Base-by-base conservation (phyloP, 441 rosid genomes). In the Brassica hybrid region DNA sequence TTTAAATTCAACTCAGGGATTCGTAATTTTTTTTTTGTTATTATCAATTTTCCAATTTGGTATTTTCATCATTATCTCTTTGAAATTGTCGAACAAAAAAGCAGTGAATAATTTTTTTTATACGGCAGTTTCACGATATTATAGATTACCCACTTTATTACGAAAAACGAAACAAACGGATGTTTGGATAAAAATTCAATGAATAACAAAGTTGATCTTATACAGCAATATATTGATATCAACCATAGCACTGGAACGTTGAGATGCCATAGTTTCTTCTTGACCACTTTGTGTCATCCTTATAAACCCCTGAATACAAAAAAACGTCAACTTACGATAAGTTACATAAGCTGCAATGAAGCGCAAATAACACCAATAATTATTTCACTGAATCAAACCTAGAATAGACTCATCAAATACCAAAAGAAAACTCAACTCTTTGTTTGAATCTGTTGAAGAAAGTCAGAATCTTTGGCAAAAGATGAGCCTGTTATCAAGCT, bases 251-350 rank as follows among this genome's bases (percentile, higher is more conserved):
- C 14, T 43, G 13, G 14, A n/a, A 43, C 14, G 12, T 43, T 43
- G 50, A 43, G 50, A 43, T 43, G 14, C 50, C 50, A 43, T 43
- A 43, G 50, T 12, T 12, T 43, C 50, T 10, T 43, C 50, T 43
- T 12, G 4, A 43, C 50, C 50, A 43, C 14, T 9, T 9, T 43
- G 5, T 43, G 50, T 43, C 50, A 43, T 43, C 14, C 50, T 11
- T 43, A 3, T 13, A 2, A 54, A 63, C 30, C 69, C 78, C 82
- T 71, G 72, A 30, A 74, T n/a, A 71, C 16, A 27, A 58, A 25
- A 62, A 7, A 12, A 1, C n/a, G 19, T 59, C 52, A 34, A 19
- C 69, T 50, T 23, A 19, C 73, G 12, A 7, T 13, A n/a, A 77
- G 68, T 57, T 45, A 45, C 12, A 6, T 30, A 30, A 70, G 74